phyloP scores from a whole-genome alignment of 495 filamentous ascomycete species.

The Aspergillus hancockii region DNA sequence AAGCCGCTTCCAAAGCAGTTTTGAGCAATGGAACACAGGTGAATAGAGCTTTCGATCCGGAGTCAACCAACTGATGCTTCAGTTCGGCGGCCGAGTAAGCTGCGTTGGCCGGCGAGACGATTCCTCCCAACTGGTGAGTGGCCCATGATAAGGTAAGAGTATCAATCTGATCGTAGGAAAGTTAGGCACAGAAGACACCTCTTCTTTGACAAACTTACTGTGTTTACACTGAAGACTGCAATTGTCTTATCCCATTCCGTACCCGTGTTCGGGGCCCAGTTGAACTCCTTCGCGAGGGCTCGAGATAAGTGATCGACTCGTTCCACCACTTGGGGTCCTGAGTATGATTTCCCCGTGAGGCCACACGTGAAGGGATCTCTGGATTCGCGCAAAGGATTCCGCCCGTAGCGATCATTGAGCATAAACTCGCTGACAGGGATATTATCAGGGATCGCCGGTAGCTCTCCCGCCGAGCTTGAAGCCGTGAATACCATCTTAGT shows the following conservation, averaged over 20 bases:
- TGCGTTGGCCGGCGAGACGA: slow-evolving; percentile 80
- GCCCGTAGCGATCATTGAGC: slow-evolving; percentile 70
- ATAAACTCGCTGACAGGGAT: slow-evolving; percentile 81
- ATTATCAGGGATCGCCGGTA: slow-evolving; percentile 72
- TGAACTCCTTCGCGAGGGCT: slow-evolving; percentile 69
- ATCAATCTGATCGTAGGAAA: slow-evolving; percentile 62
- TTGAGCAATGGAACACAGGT: slow-evolving; percentile 76
- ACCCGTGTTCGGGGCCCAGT: slow-evolving; percentile 72
- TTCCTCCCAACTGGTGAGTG: slow-evolving; percentile 71
- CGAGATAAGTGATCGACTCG: slow-evolving; percentile 71
- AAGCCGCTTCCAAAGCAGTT: slow-evolving; percentile 68
- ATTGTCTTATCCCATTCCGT: slow-evolving; percentile 86
- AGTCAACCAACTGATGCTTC: slow-evolving; percentile 76
- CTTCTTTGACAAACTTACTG: slow-evolving; percentile 51
- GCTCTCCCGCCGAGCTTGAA: slow-evolving; percentile 65
- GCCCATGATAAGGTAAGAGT: slow-evolving; percentile 75
- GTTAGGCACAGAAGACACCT: neutral
- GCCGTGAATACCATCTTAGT: slow-evolving; percentile 74
- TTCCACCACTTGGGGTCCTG: slow-evolving; percentile 62
- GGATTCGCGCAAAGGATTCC: slow-evolving; percentile 62
- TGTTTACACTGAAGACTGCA: slow-evolving; percentile 76
- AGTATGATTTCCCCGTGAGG: slow-evolving; percentile 70
- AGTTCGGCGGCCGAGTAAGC: slow-evolving; percentile 76
- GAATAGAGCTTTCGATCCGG: slow-evolving; percentile 73
- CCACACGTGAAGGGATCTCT: slow-evolving; percentile 81